Base-by-base conservation (phyloP, 805 yeast genomes). In the baker's yeast (Saccharomyces cerevisiae) region DNA sequence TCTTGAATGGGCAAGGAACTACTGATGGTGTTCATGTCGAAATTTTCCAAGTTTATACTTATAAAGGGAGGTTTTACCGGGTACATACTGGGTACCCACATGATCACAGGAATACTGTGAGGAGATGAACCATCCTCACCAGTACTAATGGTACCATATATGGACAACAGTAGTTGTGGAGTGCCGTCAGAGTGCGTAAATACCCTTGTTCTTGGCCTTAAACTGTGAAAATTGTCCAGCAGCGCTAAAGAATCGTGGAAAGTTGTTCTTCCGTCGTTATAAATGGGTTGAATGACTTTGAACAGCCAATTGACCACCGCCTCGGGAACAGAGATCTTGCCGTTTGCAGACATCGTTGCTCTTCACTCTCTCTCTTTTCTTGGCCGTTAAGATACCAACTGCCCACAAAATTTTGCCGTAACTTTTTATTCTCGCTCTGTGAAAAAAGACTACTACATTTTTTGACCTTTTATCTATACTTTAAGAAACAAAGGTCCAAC, bases 21-120 rank as follows among this genome's bases (percentile, higher is more conserved):
- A 17, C 85, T 66, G 36, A 74, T 65, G 70, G 75, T 74, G 13
- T 64, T 66, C 26, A 69, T 63, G 36, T 71, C 72, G n/a, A 82
- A 76, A 1, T 85, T 82, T 36, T 61, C 68, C 10, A 66, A 46
- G 22, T 78, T 75, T 10, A 90, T 79, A 63, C 75, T 86, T 0
- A 82, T 77, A n/a, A 81, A 61, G 0, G 97, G 97, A 0, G 84
- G 76, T 2, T 71, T 73, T n/a, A 63, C 60, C 0, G 97, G 96
- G 59, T 87, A 90, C 26, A 75, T 73, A 28, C 77, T 76, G 0
- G 96, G 96, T 4, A 91, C 63, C 96, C 96, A 89, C 4, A 90
- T 67, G 52, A 82, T 82, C 11, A 89, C 62, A 0, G 90, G 91
- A 17, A 80, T 70, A n/a, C 72, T 69, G 57, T 76, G 72, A 14